Conservation (phyloP, 441 rosid species). For the Gossypium schwendimanii region DNA sequence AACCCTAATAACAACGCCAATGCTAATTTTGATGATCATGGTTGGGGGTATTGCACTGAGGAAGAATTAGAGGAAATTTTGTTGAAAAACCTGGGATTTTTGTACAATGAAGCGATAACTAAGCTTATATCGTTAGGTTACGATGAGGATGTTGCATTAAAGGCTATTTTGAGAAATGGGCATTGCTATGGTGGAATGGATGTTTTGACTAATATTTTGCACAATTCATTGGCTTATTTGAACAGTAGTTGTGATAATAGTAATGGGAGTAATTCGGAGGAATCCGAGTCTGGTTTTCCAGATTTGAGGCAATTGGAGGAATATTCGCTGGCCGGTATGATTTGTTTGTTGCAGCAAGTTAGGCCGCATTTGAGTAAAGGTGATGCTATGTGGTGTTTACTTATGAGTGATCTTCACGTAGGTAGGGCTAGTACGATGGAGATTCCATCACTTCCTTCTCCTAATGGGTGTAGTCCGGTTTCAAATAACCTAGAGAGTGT, state of each 20-base stretch:
- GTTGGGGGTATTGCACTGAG: conserved; percentile 77
- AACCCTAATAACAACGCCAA: conserved; percentile 12
- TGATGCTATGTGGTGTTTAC: conserved; percentile 96
- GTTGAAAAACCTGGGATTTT: conserved; percentile 52
- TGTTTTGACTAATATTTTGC: conserved; percentile 66
- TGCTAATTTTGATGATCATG: conserved; percentile 44
- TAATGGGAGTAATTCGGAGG: conserved; percentile 35
- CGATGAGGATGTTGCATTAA: conserved; percentile 59
- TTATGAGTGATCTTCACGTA: conserved; percentile 85
- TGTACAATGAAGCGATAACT: conserved; percentile 61
- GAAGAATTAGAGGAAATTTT: conserved; percentile 71
- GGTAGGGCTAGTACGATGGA: conserved; percentile 70
- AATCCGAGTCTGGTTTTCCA: conserved; percentile 44
- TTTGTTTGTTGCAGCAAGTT: conserved; percentile 78
- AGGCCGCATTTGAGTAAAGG: conserved; percentile 79
- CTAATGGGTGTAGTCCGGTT: conserved; percentile 25
- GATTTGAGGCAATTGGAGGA: conserved; percentile 76
- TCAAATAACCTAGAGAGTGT: conserved; percentile 32
- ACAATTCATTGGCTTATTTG: conserved; percentile 70
- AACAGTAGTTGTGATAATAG: conserved; percentile 33
- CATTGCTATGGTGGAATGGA: conserved; percentile 85
- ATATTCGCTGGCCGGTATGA: conserved; percentile 71
- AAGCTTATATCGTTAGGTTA: conserved; percentile 67
- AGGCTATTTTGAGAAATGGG: conserved; percentile 65
- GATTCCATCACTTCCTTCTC: conserved; percentile 33